Conservation (phyloP, 2,329 filamentous ascomycete species). For the Paecilomyces formosus region DNA sequence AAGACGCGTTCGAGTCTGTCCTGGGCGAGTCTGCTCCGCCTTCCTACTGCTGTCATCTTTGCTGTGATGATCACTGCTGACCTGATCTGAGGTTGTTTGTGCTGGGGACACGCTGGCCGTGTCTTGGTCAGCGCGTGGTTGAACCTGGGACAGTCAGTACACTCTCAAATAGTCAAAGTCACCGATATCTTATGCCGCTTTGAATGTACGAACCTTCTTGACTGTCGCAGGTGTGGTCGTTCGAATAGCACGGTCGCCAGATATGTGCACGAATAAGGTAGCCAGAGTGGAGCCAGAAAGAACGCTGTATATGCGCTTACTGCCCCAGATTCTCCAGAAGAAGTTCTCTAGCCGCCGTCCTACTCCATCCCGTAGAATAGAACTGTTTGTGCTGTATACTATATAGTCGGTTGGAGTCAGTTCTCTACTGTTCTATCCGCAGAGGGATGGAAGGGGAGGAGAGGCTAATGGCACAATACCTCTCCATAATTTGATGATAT, state of each 20-base stretch:
- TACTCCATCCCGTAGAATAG: constrained; percentile 31
- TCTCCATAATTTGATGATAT: constrained; percentile 42
- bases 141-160: not conserved
- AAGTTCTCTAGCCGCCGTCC: constrained; percentile 44
- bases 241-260: constrained; percentile 21
- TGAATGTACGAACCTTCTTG: not conserved
- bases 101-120: not conserved
- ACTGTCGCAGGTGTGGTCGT: constrained; percentile 11
- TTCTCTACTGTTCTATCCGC: constrained; percentile 4
- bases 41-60: not conserved
- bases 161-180: not conserved
- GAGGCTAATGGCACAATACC: constrained; percentile 25
- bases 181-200: not conserved
- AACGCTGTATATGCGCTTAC: constrained; percentile 24
- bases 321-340: constrained; percentile 47
- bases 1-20: constrained; percentile 11
- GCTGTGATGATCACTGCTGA: not conserved
- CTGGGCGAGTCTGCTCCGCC: constrained; percentile 1
- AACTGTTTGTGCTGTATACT: constrained; percentile 42
- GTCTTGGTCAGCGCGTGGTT: not conserved
- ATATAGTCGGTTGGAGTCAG: constrained; percentile 1
- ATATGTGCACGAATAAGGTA: constrained; percentile 37
- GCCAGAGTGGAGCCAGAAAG: constrained; percentile 35
- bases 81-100: not conserved
- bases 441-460: constrained; percentile 2